Evolutionary conservation across 257 asterid species (phyloP).

Genomic region (Lycium ferocissimum): DNA sequence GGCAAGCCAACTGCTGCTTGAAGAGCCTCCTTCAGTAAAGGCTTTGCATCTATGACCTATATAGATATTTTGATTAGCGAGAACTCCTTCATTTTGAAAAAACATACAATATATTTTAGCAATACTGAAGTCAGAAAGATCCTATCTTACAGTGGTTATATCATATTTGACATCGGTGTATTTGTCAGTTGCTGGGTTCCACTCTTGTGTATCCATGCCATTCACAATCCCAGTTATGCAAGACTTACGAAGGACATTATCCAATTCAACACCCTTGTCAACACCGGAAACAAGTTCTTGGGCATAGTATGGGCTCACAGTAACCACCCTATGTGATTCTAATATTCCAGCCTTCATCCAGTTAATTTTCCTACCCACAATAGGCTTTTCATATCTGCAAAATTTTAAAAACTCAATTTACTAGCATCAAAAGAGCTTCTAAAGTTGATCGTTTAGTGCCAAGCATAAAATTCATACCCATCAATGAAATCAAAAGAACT

Average conservation of each 20-base stretch:
- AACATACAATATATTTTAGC: not conserved
- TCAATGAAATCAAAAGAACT: constrained; percentile 92
- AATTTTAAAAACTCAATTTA: constrained; percentile 25
- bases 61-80: constrained; percentile 20
- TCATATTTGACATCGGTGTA: constrained; percentile 69
- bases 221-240: constrained; percentile 71
- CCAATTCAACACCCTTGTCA: constrained; percentile 91
- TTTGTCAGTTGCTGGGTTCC: constrained; percentile 92
- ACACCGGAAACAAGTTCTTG: constrained; percentile 74
- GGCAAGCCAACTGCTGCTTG: constrained; percentile 96
- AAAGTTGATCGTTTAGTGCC: not conserved
- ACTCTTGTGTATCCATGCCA: constrained; percentile 94
- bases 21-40: constrained; percentile 88
- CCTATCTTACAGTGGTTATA: constrained; percentile 67
- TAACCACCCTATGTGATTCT: constrained; percentile 67
- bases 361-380: constrained; percentile 91
- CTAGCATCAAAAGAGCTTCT: constrained; percentile 11
- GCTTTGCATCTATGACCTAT: constrained; percentile 82
- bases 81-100: not conserved
- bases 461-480: constrained; percentile 59
- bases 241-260: constrained; percentile 55
- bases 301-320: constrained; percentile 95
- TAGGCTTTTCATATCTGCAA: constrained; percentile 76
- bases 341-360: constrained; percentile 96
- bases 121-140: not conserved